These are phyloP conservation scores for Pseudogymnoascus pannorum DNA, from an alignment of 2,329 filamentous ascomycete species.

Conservation along the genomic window DNA sequence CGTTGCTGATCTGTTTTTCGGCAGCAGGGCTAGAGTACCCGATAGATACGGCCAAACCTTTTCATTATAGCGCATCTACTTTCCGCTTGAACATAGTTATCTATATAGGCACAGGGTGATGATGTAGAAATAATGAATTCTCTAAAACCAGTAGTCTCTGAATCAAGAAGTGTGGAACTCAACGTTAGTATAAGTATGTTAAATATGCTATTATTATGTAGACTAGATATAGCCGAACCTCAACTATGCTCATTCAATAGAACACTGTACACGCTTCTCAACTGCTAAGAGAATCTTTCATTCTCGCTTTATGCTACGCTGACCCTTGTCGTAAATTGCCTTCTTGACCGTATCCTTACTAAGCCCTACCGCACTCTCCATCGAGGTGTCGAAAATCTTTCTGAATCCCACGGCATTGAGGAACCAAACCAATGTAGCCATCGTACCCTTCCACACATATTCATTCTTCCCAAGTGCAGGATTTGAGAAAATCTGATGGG, in stretches of 20 bases:
- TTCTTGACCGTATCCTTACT: constrained; percentile 6
- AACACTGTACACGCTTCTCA: not conserved
- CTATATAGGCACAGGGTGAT: not conserved
- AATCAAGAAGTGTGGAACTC: not conserved
- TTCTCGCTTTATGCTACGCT: constrained; percentile 7
- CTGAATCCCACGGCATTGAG: constrained; percentile 12
- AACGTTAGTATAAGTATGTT: not conserved
- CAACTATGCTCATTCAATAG: not conserved
- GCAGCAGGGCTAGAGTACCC: not conserved
- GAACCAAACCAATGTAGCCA: constrained; percentile 10
- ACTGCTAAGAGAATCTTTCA: not conserved
- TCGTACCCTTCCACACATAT: constrained; percentile 12
- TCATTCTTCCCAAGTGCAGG: constrained; percentile 9
- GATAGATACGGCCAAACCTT: not conserved
- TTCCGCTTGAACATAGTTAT: not conserved
- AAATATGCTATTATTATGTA: not conserved
- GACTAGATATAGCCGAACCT: not conserved
- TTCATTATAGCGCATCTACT: not conserved
- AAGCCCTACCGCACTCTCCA: constrained; percentile 7
- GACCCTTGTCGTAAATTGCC: constrained; percentile 11
- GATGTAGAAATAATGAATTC: not conserved
- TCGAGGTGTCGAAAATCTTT: constrained; percentile 11
- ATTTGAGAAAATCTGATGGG: constrained; percentile 14
- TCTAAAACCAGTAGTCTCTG: not conserved
- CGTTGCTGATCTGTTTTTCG: not conserved